Conservation (phyloP, 805 yeast genomes). For the Ogataea methanolica region DNA sequence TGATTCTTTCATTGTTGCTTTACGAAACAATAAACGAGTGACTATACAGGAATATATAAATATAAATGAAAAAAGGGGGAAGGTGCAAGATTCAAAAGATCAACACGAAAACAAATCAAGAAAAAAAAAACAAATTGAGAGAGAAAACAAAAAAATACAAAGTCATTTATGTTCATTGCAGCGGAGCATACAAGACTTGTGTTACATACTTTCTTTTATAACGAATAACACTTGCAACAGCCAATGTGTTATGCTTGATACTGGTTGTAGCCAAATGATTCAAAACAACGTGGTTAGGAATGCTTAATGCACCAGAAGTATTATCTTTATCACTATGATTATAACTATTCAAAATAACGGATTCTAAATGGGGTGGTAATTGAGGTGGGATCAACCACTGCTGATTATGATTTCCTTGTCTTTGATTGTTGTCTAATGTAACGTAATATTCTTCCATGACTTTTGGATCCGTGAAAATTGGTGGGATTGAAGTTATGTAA, state of each 20-base stretch:
- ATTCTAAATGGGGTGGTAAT: slow-evolving; percentile 93
- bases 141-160: not conserved
- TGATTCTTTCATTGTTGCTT: too few relatives aligned
- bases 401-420: slow-evolving; percentile 45
- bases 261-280: slow-evolving; percentile 95
- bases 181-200: slow-evolving; percentile 86
- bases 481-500: slow-evolving; percentile 70
- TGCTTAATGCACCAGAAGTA: slow-evolving; percentile 83
- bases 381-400: slow-evolving; percentile 84
- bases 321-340: slow-evolving; percentile 63
- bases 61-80: too few relatives aligned
- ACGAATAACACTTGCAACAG: slow-evolving; percentile 88
- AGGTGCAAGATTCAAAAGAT: not conserved
- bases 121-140: not conserved
- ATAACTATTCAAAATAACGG: slow-evolving; percentile 81
- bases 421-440: slow-evolving; percentile 66
- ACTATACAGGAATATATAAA: too few relatives aligned
- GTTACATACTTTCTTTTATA: slow-evolving; percentile 87
- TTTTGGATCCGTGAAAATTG: slow-evolving; percentile 78
- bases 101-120: not conserved
- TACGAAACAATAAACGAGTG: too few relatives aligned
- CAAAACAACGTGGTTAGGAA: slow-evolving; percentile 91
- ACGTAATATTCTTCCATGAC: slow-evolving; percentile 84
- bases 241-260: slow-evolving; percentile 87
- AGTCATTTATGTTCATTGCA: slow-evolving; percentile 36